Percentiles rank a stretch among this genome's conserved stretches.
Evolutionary conservation across 345 rosid species (phyloP).

Genomic region (Citropsis articulata): DNA sequence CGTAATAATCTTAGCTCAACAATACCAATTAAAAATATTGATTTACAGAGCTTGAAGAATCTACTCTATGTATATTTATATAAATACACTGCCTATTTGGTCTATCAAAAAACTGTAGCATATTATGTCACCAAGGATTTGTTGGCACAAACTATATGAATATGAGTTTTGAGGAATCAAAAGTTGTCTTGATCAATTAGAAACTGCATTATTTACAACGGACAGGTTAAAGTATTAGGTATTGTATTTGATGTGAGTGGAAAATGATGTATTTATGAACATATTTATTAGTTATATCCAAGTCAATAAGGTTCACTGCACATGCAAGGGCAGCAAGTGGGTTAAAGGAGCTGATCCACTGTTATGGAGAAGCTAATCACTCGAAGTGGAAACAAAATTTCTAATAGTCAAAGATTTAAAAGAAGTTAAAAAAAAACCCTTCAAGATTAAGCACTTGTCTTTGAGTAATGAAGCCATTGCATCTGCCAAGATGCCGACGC

Average conservation of each 20-base stretch:
- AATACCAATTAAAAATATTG: background rate
- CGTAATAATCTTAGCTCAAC: background rate
- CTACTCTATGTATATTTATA: no score
- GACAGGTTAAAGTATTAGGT: background rate
- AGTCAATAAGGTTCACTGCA: background rate
- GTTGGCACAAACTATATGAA: background rate
- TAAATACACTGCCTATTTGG: background rate
- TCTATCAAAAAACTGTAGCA: background rate
- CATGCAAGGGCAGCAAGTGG: background rate
- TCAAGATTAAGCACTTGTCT: background rate
- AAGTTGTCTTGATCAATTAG: background rate
- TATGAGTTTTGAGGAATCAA: background rate
- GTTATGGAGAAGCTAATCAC: background rate
- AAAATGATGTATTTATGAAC: background rate
- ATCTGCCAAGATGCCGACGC: background rate
- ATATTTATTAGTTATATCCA: background rate
- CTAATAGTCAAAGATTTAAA: background rate
- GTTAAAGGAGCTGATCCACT: background rate
- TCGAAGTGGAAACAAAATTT: background rate
- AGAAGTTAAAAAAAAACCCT: background rate
- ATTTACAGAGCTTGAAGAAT: background rate
- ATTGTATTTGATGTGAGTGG: background rate
- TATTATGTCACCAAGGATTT: background rate
- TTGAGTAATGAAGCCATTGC: background rate
- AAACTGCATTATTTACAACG: background rate